Evolutionary conservation across 139 green algal genomes (phyloP).

Genomic region (Chlamydomonas asymmetrica): DNA sequence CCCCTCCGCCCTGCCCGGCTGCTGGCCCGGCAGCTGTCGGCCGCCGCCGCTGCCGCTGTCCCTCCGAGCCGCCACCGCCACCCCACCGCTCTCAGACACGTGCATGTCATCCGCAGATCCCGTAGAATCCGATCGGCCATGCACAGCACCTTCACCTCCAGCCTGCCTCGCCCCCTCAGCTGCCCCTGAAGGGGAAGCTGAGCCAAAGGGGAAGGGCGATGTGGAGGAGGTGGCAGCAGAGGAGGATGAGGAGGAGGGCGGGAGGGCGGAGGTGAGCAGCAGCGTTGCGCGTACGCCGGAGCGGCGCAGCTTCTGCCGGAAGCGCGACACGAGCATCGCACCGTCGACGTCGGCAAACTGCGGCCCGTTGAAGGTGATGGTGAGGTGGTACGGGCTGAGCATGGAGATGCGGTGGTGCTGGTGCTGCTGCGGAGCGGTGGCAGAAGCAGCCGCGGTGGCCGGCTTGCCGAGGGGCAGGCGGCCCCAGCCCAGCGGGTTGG

Average conservation of each 20-base stretch:
- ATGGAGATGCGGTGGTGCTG: constrained; percentile 12
- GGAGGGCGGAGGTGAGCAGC: constrained; percentile 19
- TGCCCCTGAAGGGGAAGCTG: neutral
- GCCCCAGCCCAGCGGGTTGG: constrained; percentile 34
- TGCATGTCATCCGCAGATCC: neutral
- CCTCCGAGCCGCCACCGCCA: neutral
- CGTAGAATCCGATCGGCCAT: neutral
- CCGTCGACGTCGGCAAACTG: neutral
- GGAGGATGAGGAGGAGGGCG: neutral
- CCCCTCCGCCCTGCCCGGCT: no score
- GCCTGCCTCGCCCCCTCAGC: no score
- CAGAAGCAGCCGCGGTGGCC: neutral
- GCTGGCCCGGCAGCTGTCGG: neutral
- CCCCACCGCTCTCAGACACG: neutral
- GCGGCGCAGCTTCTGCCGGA: constrained; percentile 43
- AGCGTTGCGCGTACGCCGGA: constrained; percentile 49
- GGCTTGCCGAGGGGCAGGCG: constrained; percentile 14
- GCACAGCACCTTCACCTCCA: no score
- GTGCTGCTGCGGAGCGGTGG: neutral
- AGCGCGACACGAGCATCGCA: neutral
- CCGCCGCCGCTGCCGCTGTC: neutral
- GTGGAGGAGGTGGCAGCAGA: neutral
- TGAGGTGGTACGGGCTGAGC: constrained; percentile 16
- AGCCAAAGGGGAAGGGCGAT: neutral
- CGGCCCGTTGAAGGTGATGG: neutral